Percentiles rank a stretch among this genome's conserved stretches.
phyloP scores from a whole-genome alignment of 2,329 filamentous ascomycete genomes.

The Hymenoscyphus repandus region DNA sequence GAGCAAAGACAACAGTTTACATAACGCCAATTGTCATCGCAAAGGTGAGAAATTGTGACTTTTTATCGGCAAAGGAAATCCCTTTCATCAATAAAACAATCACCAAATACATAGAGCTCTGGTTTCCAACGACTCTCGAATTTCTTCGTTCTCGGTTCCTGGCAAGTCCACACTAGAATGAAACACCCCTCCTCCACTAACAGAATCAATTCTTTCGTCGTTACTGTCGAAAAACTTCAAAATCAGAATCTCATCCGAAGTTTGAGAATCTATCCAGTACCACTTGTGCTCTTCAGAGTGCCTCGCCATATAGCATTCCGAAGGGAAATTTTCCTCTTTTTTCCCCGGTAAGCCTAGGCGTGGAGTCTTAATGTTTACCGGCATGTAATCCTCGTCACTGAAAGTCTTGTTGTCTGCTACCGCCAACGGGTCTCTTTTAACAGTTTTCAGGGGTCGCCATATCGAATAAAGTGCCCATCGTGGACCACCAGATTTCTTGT shows the following conservation, averaged over 20 bases:
- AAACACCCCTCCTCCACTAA: constrained; percentile 8
- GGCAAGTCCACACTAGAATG: constrained; percentile 11
- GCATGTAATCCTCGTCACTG: constrained; percentile 12
- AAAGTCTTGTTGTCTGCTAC: constrained; percentile 13
- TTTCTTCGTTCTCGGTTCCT: constrained; percentile 8
- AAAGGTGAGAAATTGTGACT: no score
- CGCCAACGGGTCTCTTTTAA: constrained; percentile 21
- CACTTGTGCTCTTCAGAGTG: constrained; percentile 15
- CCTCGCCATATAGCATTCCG: constrained; percentile 9
- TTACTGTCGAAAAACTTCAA: constrained; percentile 22
- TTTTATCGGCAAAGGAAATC: no score
- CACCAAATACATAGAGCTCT: constrained; percentile 12
- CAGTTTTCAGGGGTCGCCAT: constrained; percentile 21
- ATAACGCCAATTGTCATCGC: no score
- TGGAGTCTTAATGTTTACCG: constrained; percentile 9
- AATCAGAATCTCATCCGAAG: constrained; percentile 18
- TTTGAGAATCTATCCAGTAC: constrained; percentile 18
- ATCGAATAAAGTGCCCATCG: constrained; percentile 20
- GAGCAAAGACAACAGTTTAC: no score
- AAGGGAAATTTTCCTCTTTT: constrained; percentile 5
- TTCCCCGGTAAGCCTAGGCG: background rate
- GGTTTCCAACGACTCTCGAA: constrained; percentile 11
- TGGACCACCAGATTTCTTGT: constrained; percentile 7
- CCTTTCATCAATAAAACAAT: no score
- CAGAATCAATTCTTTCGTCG: constrained; percentile 8